A percentile compares a stretch with the other conserved stretches of the same genome.
phyloP scores from a whole-genome alignment of 371 early-diverging fungal genomes.

The Mortierella sp. region DNA sequence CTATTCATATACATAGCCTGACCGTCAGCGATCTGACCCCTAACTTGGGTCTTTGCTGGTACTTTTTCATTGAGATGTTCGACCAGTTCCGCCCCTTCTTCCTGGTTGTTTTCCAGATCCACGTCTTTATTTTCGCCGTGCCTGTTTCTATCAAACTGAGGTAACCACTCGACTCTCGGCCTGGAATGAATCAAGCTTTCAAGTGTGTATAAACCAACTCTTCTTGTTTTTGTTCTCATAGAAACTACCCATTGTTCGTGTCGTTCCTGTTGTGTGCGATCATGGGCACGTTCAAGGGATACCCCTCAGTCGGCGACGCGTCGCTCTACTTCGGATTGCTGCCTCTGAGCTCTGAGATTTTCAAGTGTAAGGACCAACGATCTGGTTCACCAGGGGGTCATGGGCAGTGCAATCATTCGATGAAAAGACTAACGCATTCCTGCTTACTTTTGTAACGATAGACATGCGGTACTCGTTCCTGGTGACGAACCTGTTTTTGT shows the following conservation, averaged over 20 bases:
- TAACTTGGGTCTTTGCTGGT: conserved; percentile 98
- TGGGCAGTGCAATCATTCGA: too few relatives aligned
- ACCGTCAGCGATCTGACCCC: conserved; percentile 90
- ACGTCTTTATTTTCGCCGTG: conserved; percentile 83
- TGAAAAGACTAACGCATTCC: not conserved
- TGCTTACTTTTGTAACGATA: conserved; percentile 21
- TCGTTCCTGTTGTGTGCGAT: conserved; percentile 77
- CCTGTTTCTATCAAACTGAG: conserved; percentile 83
- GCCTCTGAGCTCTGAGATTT: conserved; percentile 83
- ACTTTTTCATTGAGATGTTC: conserved; percentile 98
- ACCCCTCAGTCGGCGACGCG: conserved; percentile 91
- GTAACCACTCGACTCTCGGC: conserved; percentile 56
- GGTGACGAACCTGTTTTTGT: conserved; percentile 75
- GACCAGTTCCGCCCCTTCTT: conserved; percentile 96
- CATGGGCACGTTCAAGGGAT: conserved; percentile 90
- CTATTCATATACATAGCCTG: conserved; percentile 42
- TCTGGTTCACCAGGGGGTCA: not conserved
- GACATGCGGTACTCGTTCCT: conserved; percentile 80
- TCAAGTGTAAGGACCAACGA: conserved; percentile 79
- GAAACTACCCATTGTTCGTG: conserved; percentile 85
- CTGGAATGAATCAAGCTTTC: not conserved
- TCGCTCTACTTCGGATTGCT: conserved; percentile 85
- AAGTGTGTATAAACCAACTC: not conserved
- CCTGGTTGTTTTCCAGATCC: conserved; percentile 91
- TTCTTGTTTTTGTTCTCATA: conserved; percentile 32